Conservation (phyloP, 441 rosid genomes). For the Arabidopsis lyrata region DNA sequence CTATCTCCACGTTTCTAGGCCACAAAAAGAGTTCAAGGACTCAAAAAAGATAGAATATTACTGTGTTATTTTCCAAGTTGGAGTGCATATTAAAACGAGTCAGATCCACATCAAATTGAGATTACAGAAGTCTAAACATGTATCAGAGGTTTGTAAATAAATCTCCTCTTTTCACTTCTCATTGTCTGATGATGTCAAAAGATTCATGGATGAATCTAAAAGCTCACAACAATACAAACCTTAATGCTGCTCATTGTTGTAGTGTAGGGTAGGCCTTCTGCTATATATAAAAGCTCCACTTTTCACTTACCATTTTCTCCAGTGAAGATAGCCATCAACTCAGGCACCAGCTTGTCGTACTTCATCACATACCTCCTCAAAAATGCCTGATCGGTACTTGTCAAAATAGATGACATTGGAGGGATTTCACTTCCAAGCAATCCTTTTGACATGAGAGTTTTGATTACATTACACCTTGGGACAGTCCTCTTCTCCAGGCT, state of each 20-base stretch:
- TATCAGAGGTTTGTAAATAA: neutral
- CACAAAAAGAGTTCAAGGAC: neutral
- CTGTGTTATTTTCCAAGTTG: neutral
- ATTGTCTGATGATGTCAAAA: neutral
- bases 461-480: conserved; percentile 46
- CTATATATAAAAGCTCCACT: neutral
- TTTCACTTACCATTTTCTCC: neutral
- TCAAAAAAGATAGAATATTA: neutral
- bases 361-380: conserved; percentile 39
- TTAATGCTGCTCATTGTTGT: neutral
- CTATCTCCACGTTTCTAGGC: neutral
- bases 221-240: neutral
- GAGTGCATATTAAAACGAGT: neutral
- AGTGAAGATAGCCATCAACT: conserved; percentile 29
- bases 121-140: conserved; percentile 7
- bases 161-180: neutral
- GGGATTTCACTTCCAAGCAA: conserved; percentile 13
- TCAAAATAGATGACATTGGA: conserved; percentile 31
- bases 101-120: neutral
- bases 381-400: conserved; percentile 25
- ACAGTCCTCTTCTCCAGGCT: conserved; percentile 40
- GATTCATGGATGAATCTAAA: neutral
- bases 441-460: conserved; percentile 19
- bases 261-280: neutral
- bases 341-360: conserved; percentile 31